Evolutionary conservation across 306 rosid genomes (phyloP).

Genomic region (Macrotyloma uniflorum): DNA sequence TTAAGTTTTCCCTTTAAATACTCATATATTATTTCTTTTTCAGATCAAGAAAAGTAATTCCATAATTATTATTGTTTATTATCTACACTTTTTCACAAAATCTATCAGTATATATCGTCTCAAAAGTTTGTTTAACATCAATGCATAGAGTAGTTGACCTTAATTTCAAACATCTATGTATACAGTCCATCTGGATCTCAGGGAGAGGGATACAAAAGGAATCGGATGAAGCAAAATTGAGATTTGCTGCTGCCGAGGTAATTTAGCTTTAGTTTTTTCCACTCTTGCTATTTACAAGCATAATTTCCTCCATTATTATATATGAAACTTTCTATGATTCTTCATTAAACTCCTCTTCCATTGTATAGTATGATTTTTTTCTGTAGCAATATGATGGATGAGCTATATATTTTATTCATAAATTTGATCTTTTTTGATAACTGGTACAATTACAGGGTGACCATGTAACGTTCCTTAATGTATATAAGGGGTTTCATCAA

Average conservation of each 20-base stretch:
- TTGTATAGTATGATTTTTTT: conserved; percentile 8
- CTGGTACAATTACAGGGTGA: conserved; percentile 69
- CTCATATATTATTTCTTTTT: no score
- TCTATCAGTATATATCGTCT: background rate
- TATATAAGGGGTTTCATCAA: conserved; percentile 90
- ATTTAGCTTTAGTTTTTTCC: conserved; percentile 19
- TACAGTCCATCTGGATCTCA: conserved; percentile 88
- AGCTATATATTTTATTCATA: conserved; percentile 6
- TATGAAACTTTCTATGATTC: conserved; percentile 23
- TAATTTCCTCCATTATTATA: conserved; percentile 16
- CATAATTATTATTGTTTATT: no score
- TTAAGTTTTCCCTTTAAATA: no score
- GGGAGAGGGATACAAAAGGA: conserved; percentile 90
- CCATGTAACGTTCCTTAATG: conserved; percentile 87
- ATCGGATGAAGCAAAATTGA: conserved; percentile 90
- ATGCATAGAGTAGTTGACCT: conserved; percentile 33
- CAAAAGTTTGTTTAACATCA: conserved; percentile 12
- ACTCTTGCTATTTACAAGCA: background rate
- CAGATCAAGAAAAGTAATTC: no score
- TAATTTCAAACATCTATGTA: conserved; percentile 37
- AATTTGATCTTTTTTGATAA: conserved; percentile 29
- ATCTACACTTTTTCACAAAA: no score
- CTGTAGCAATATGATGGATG: background rate
- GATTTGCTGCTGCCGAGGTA: conserved; percentile 96
- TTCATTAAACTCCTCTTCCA: conserved; percentile 17